Base-by-base conservation (phyloP, 306 rosid species). In the Rosa multiflora region DNA sequence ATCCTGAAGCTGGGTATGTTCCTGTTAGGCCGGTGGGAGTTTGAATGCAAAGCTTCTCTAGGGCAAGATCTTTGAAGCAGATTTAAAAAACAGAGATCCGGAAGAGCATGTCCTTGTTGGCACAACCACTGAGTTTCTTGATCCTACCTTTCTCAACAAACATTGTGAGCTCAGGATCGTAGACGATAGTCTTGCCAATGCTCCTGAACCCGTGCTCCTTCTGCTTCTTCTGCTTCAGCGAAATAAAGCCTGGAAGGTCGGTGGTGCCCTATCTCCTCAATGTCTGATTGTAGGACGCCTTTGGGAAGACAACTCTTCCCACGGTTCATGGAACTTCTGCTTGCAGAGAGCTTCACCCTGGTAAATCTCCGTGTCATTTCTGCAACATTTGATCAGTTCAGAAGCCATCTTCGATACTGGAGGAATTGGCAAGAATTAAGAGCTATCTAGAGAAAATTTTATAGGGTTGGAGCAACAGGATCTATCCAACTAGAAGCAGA, bases 121-220 rank as follows among this genome's bases (percentile, higher is more conserved):
- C 64, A 55, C 76, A 53, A 73, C 76, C 48, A 11, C 35, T 37
- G 51, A 73, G 48, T 44, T 39, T 37, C 67, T 10, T 73, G 26
- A 73, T 73, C 66, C 47, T 3, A 12, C 66, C 35, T 55, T n/a
- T 73, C 77, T 73, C 77, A 3, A 55, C n/a, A 1, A 73, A 26
- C 67, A 73, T 73, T 5, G 51, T 55, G 35, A 73, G 67, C 77
- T 55, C 67, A 55, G 76, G 48, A 10, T 21, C 47, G 1, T 52
- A 73, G 26, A 35, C 13, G 10, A 72, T 32, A 40, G 32, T 51
- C 32, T 37, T 17, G 64, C 29, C 49, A 7, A 12, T 73, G 32
- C 6, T 55, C 66, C 20, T 53, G 14, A 72, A 10, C 23, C 15
- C 20, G 20, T 11, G 76, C 62, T 72, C 76, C 14, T 15, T 47